Conservation (phyloP, 225 moss, liverwort and hornwort species). For the Takakia lepidozioides region DNA sequence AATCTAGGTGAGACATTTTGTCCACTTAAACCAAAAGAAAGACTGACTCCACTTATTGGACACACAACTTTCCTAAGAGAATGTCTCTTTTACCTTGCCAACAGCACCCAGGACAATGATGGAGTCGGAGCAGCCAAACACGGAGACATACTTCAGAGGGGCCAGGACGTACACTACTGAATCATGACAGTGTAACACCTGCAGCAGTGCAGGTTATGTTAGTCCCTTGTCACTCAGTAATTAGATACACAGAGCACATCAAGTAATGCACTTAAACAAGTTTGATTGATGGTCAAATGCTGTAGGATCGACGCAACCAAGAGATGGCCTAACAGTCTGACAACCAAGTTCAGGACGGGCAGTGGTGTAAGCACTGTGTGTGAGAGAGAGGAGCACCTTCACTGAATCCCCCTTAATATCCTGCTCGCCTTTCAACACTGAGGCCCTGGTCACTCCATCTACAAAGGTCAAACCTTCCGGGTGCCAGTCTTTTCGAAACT, state of each 20-base stretch:
- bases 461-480: constrained; percentile 58
- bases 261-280: no score
- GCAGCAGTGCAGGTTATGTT: no score
- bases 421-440: constrained; percentile 42
- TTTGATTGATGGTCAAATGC: no score
- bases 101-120: constrained; percentile 57
- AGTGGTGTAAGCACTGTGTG: not conserved
- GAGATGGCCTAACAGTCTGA: no score
- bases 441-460: constrained; percentile 50
- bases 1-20: no score
- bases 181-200: constrained; percentile 57
- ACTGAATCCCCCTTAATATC: constrained; percentile 40
- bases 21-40: no score
- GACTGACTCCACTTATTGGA: no score
- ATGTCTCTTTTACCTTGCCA: constrained; percentile 57
- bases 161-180: constrained; percentile 54
- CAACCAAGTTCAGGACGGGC: no score
- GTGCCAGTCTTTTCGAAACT: constrained; percentile 37
- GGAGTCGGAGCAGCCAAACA: constrained; percentile 59
- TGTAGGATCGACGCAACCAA: no score
- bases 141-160: constrained; percentile 53
- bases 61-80: no score
- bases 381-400: constrained; percentile 20
- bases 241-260: no score
- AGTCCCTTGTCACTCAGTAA: no score